Percentiles rank a stretch among this genome's conserved stretches.
Evolutionary conservation across 768 basidiomycete genomes (phyloP).

Genomic region (Pisolithus marmoratus): DNA sequence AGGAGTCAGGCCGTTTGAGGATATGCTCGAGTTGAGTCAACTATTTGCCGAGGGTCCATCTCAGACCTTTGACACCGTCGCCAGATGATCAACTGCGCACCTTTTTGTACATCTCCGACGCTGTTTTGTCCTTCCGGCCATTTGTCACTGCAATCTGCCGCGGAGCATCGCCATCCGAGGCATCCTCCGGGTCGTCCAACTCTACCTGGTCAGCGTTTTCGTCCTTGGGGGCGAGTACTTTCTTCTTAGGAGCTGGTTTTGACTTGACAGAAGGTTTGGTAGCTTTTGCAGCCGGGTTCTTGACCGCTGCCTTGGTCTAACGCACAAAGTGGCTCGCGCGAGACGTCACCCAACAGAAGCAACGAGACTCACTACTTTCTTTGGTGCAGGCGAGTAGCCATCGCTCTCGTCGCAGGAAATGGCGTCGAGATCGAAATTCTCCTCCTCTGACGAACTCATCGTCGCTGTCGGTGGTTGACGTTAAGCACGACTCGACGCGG

Average conservation of each 20-base stretch:
- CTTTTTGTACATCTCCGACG: slow-evolving; percentile 88
- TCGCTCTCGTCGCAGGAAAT: slow-evolving; percentile 62
- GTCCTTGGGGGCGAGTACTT: slow-evolving; percentile 59
- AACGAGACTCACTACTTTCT: slow-evolving; percentile 38
- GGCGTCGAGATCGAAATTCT: slow-evolving; percentile 59
- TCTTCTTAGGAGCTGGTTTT: slow-evolving; percentile 62
- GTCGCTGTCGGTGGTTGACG: not conserved
- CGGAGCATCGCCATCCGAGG: slow-evolving; percentile 34
- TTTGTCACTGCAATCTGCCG: slow-evolving; percentile 23
- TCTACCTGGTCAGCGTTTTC: slow-evolving; percentile 52
- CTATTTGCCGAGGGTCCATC: slow-evolving; percentile 35
- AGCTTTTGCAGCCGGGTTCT: slow-evolving; percentile 33
- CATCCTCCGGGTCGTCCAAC: slow-evolving; percentile 31
- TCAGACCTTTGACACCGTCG: not conserved
- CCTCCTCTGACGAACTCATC: slow-evolving; percentile 74
- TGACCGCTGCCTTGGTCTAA: slow-evolving; percentile 33
- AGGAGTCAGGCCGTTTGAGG: slow-evolving; percentile 86
- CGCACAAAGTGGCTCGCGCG: slow-evolving; percentile 14
- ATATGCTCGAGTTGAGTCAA: slow-evolving; percentile 94
- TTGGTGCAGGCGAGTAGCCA: slow-evolving; percentile 54
- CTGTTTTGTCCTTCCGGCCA: slow-evolving; percentile 60
- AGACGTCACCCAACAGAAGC: not conserved
- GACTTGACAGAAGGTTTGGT: slow-evolving; percentile 45
- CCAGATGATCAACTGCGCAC: slow-evolving; percentile 34
- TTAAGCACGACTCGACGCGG: no score